Conservation (phyloP, 495 filamentous ascomycete genomes). For the Sporormia fimetaria region DNA sequence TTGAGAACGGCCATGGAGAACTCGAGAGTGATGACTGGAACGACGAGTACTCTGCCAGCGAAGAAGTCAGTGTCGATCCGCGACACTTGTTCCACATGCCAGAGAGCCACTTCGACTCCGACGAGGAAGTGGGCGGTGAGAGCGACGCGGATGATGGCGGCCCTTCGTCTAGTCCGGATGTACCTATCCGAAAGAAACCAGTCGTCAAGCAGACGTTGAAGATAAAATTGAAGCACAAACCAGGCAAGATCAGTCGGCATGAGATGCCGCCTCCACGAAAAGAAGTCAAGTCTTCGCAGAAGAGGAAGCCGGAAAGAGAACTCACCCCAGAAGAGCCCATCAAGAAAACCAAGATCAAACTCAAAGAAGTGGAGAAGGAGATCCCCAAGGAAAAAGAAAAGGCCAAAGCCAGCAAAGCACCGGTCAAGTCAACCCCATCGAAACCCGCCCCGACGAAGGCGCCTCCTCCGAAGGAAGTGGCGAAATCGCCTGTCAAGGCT, state of each 20-base stretch:
- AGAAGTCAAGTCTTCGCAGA: not conserved
- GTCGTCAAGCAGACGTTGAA: slow-evolving; percentile 14
- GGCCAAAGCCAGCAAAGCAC: too few species aligned
- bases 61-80: slow-evolving; percentile 31
- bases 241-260: too few species aligned
- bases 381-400: too few species aligned
- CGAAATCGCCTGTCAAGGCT: slow-evolving; percentile 9
- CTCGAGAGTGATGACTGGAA: slow-evolving; percentile 30
- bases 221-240: slow-evolving; percentile 14
- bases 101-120: slow-evolving; percentile 29
- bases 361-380: slow-evolving; percentile 4
- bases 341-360: slow-evolving; percentile 10
- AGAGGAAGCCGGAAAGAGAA: slow-evolving; percentile 3
- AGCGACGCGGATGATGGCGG: slow-evolving; percentile 30
- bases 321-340: slow-evolving; percentile 7
- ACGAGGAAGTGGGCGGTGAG: slow-evolving; percentile 25
- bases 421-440: too few species aligned
- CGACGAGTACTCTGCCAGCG: slow-evolving; percentile 39
- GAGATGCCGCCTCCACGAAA: not conserved
- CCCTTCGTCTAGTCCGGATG: slow-evolving; percentile 12
- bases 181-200: slow-evolving; percentile 9
- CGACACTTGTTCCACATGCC: slow-evolving; percentile 7
- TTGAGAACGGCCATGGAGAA: slow-evolving; percentile 47
- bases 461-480: slow-evolving; percentile 15
- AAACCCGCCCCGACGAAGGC: not conserved